A percentile compares a stretch with the other conserved stretches of the same genome.
Conservation (phyloP, 805 yeast species). For the Starmerella sp. region DNA sequence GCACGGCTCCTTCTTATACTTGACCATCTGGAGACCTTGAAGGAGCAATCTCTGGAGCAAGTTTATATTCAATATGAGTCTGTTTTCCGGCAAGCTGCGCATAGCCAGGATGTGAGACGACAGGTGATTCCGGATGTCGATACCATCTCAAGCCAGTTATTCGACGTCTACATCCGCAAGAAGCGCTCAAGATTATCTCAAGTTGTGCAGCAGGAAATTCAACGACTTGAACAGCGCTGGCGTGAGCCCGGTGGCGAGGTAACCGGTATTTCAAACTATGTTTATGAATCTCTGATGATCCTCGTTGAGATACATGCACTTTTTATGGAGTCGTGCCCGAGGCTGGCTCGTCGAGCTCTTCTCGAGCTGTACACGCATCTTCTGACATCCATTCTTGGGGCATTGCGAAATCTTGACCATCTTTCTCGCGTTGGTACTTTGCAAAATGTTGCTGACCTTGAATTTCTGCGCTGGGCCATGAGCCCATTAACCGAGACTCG, state of each 20-base stretch:
- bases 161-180: slow-evolving; percentile 39
- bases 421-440: slow-evolving; percentile 39
- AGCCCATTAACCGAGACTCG: slow-evolving; percentile 22
- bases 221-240: slow-evolving; percentile 35
- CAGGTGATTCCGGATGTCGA: slow-evolving; percentile 36
- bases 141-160: slow-evolving; percentile 35
- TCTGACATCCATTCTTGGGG: slow-evolving; percentile 31
- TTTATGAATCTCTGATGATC: slow-evolving; percentile 40
- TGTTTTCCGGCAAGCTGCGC: slow-evolving; percentile 7
- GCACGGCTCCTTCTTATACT: slow-evolving; percentile 41
- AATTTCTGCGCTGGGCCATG: slow-evolving; percentile 37
- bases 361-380: slow-evolving; percentile 36
- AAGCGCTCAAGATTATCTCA: slow-evolving; percentile 43
- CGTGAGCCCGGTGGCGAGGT: slow-evolving; percentile 33
- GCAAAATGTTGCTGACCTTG: slow-evolving; percentile 44
- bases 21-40: slow-evolving; percentile 42
- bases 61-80: slow-evolving; percentile 23
- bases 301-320: slow-evolving; percentile 44
- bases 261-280: slow-evolving; percentile 29
- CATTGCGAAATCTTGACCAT: slow-evolving; percentile 35
- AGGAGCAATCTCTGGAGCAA: slow-evolving; percentile 37
- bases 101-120: neutral
- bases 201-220: slow-evolving; percentile 34
- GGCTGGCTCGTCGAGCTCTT: slow-evolving; percentile 37
- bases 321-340: slow-evolving; percentile 39